Percentiles rank a stretch among this genome's conserved stretches.
Conservation (phyloP, 148 eudicot species). For the Rheum nobile region DNA sequence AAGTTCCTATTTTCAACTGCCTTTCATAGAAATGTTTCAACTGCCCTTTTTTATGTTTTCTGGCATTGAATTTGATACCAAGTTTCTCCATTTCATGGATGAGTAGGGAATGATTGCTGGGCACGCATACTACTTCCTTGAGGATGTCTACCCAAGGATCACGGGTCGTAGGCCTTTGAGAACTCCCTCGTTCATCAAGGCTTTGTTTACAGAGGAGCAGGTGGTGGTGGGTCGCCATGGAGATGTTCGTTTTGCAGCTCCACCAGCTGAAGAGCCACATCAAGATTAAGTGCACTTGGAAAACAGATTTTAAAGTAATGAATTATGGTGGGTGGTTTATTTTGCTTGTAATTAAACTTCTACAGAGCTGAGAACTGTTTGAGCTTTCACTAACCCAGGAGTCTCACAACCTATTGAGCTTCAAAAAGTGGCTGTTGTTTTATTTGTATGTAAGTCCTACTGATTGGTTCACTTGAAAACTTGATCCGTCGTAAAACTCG, state of each 20-base stretch:
- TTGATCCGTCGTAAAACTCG: too few species aligned
- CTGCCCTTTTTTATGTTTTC: neutral
- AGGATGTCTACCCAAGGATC: constrained; percentile 90
- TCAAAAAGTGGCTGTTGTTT: constrained; percentile 3
- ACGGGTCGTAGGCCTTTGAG: constrained; percentile 81
- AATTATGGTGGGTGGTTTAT: constrained; percentile 3
- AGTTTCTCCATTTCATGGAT: neutral
- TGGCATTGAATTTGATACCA: neutral
- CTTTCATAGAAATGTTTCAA: neutral
- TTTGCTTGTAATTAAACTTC: constrained; percentile 6
- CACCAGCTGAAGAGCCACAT: constrained; percentile 11
- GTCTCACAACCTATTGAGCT: neutral
- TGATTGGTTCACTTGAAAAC: neutral
- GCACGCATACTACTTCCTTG: constrained; percentile 91
- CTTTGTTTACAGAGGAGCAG: constrained; percentile 79
- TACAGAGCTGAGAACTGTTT: neutral
- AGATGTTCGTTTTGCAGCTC: constrained; percentile 13
- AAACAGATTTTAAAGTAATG: constrained; percentile 1
- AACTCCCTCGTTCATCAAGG: constrained; percentile 68
- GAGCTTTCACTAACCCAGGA: constrained; percentile 1
- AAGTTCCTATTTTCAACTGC: neutral
- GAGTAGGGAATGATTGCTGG: constrained; percentile 96
- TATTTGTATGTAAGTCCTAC: neutral
- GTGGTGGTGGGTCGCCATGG: constrained; percentile 54
- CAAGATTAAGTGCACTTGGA: constrained; percentile 6